phyloP scores from a whole-genome alignment of 768 basidiomycete genomes.

The Hysterangium stoloniferum region DNA sequence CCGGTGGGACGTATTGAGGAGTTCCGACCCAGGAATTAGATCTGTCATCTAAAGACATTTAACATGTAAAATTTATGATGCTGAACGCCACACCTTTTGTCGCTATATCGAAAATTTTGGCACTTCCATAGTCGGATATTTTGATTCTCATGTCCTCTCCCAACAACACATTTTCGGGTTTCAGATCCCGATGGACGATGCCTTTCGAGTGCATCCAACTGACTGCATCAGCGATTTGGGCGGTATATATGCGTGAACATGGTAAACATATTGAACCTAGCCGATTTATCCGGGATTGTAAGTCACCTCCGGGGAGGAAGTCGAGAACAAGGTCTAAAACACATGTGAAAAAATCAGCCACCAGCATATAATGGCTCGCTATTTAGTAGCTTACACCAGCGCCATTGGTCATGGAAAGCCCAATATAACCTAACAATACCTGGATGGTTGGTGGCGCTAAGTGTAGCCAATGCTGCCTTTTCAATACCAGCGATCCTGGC shows the following conservation, averaged over 20 bases:
- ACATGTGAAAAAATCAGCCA: conserved; percentile 1
- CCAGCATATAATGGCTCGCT: not conserved
- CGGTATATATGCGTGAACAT: conserved; percentile 79
- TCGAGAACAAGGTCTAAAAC: conserved; percentile 69
- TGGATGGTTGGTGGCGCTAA: conserved; percentile 39
- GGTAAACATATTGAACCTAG: conserved; percentile 79
- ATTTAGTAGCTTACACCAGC: conserved; percentile 23
- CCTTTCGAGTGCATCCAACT: conserved; percentile 87
- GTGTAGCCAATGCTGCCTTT: conserved; percentile 63
- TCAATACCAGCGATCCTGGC: conserved; percentile 71
- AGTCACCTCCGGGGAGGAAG: conserved; percentile 67
- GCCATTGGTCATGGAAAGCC: conserved; percentile 30
- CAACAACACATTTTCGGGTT: conserved; percentile 87
- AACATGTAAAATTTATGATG: conserved; percentile 15
- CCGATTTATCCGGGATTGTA: conserved; percentile 61
- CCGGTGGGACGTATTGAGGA: conserved; percentile 84
- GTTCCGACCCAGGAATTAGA: conserved; percentile 82
- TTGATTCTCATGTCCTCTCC: conserved; percentile 82
- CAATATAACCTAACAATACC: conserved; percentile 30
- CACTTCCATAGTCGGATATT: conserved; percentile 96
- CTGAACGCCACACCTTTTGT: conserved; percentile 9
- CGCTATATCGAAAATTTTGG: conserved; percentile 57
- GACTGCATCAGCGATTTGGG: conserved; percentile 83
- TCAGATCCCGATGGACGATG: conserved; percentile 85
- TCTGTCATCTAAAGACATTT: conserved; percentile 34